Evolutionary conservation across 306 rosid species (phyloP).

Genomic region (Senna tora): DNA sequence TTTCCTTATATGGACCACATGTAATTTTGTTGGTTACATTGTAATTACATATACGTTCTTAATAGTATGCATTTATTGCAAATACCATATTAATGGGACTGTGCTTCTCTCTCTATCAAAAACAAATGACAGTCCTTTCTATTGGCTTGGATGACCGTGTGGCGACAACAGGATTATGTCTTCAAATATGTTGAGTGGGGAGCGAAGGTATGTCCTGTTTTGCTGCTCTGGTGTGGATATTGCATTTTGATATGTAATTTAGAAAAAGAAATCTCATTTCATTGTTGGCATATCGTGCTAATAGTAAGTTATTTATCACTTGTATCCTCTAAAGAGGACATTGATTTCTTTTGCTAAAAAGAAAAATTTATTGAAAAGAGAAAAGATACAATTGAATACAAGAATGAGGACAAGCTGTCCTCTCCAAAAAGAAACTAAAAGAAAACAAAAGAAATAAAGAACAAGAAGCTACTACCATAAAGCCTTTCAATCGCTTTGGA

Average conservation of each 20-base stretch:
- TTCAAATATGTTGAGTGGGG: constrained; percentile 85
- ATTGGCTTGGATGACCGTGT: constrained; percentile 78
- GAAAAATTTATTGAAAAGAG: too few species aligned
- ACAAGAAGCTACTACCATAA: too few species aligned
- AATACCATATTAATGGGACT: not conserved
- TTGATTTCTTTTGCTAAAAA: too few species aligned
- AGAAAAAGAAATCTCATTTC: too few species aligned
- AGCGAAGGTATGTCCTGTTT: constrained; percentile 67
- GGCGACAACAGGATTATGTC: constrained; percentile 58
- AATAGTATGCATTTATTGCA: not conserved
- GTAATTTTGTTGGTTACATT: not conserved
- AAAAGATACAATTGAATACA: too few species aligned
- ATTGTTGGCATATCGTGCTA: constrained; percentile 9
- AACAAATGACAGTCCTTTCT: constrained; percentile 48
- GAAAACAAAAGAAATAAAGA: too few species aligned
- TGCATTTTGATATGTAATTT: not conserved
- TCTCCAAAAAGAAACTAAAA: too few species aligned
- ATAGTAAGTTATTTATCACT: not conserved
- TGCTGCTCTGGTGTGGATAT: constrained; percentile 2
- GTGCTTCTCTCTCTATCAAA: not conserved
- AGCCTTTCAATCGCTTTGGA: too few species aligned
- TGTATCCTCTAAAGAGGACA: not conserved
- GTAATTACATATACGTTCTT: not conserved
- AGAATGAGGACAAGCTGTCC: too few species aligned
- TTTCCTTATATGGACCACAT: not conserved